These are phyloP conservation scores for Rhizophagus prolifer DNA, from an alignment of 192 early-diverging fungal genomes.

Conservation along the genomic window DNA sequence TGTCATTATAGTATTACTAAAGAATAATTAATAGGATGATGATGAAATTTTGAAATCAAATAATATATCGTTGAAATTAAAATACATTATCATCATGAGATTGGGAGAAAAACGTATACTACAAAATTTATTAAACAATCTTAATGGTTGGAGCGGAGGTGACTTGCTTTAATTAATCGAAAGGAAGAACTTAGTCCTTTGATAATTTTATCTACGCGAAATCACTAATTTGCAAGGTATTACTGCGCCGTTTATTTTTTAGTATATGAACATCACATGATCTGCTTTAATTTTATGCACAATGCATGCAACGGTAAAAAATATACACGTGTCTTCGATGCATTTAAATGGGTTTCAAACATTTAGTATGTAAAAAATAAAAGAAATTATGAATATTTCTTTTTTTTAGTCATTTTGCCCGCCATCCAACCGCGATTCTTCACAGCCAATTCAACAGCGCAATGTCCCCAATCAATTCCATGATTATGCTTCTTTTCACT, in stretches of 20 bases:
- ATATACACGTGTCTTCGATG: no score
- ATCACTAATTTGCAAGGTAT: no score
- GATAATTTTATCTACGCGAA: no score
- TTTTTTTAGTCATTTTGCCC: neutral
- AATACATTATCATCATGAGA: neutral
- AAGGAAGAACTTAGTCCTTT: no score
- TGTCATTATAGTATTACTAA: neutral
- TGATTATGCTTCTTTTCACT: slow-evolving; percentile 87
- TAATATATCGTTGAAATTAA: neutral
- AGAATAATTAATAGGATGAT: slow-evolving; percentile 31
- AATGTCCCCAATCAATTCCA: slow-evolving; percentile 90
- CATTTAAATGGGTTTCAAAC: no score
- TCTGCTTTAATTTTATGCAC: no score
- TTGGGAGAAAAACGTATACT: neutral
- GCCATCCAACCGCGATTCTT: neutral
- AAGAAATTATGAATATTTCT: no score
- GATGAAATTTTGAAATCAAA: slow-evolving; percentile 31
- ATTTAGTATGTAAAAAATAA: no score
- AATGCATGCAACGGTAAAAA: no score
- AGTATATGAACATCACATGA: no score
- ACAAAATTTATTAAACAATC: neutral
- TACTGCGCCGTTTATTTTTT: no score
- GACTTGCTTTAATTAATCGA: neutral
- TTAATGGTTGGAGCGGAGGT: neutral
- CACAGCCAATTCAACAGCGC: slow-evolving; percentile 95